Percentiles rank a stretch among this genome's conserved stretches.
phyloP scores from a whole-genome alignment of 352 stramenopile species.

The Thraustochytrium striatum region DNA sequence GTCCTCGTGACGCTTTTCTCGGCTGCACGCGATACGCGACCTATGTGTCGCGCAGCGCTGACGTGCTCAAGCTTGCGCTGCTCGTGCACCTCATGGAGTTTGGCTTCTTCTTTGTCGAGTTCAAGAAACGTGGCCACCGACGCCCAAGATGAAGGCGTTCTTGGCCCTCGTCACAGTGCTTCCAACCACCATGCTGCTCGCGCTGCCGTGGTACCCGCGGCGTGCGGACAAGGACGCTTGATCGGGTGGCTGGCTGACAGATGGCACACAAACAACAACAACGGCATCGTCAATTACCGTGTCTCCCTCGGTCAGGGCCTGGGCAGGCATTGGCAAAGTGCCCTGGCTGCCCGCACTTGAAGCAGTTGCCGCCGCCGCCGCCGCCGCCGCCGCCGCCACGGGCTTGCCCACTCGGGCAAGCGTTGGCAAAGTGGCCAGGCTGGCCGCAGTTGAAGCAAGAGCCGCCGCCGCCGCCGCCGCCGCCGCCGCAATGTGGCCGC shows the following conservation, averaged over 20 bases:
- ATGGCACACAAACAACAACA: background rate
- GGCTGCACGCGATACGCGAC: background rate
- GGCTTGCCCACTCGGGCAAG: background rate
- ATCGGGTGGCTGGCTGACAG: background rate
- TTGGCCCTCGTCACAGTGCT: background rate
- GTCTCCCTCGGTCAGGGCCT: background rate
- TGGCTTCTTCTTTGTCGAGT: background rate
- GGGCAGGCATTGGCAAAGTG: conserved; percentile 18
- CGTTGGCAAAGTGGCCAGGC: conserved; percentile 22
- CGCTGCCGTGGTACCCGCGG: background rate
- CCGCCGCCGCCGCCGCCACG: background rate
- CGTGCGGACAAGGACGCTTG: background rate
- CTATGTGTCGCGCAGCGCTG: background rate
- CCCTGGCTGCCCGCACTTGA: background rate
- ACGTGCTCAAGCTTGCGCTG: background rate
- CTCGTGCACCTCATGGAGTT: conserved; percentile 1
- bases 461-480: background rate
- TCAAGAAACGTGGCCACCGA: background rate
- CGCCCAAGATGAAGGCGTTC: conserved; percentile 6
- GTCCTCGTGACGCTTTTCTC: background rate
- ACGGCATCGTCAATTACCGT: background rate
- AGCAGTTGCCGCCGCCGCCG: background rate
- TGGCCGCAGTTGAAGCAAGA: conserved; percentile 9
- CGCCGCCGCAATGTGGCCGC: no score
- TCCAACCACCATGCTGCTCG: background rate